These are phyloP conservation scores for rapeseed (Brassica napus) DNA, from an alignment of 345 rosid genomes.

Conservation along the genomic window DNA sequence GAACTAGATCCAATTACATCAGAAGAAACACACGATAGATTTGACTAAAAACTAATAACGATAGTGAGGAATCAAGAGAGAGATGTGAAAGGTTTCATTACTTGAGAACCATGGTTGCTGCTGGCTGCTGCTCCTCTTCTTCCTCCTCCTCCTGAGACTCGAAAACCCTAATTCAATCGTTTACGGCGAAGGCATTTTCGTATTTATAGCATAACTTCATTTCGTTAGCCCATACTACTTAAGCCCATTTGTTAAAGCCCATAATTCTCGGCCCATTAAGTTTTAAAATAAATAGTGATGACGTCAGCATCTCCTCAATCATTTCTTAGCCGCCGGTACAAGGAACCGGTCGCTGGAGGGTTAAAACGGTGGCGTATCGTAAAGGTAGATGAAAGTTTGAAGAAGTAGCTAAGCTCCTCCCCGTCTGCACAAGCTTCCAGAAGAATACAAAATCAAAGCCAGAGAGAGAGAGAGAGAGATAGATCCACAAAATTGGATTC, in stretches of 20 bases:
- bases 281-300: not conserved
- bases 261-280: not conserved
- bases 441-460: conserved; percentile 1
- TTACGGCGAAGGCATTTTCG: not conserved
- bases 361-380: conserved; percentile 29
- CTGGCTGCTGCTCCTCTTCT: conserved; percentile 6
- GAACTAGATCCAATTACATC: conserved; percentile 16
- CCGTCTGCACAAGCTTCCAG: conserved; percentile 34
- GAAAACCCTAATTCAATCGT: conserved; percentile 13
- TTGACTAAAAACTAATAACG: too few species aligned
- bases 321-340: conserved; percentile 15
- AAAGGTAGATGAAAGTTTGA: conserved; percentile 31
- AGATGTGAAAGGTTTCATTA: conserved; percentile 19
- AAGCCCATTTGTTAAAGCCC: conserved; percentile 8
- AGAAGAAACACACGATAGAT: too few species aligned
- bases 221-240: not conserved
- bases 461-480: not conserved
- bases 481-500: conserved; percentile 22
- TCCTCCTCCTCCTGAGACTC: conserved; percentile 29
- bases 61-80: not conserved
- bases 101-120: conserved; percentile 47
- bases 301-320: conserved; percentile 29
- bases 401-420: conserved; percentile 27
- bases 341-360: not conserved
- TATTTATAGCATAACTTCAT: not conserved